Conservation (phyloP, 1,284 basidiomycete species). For the Tremellales sp. region DNA sequence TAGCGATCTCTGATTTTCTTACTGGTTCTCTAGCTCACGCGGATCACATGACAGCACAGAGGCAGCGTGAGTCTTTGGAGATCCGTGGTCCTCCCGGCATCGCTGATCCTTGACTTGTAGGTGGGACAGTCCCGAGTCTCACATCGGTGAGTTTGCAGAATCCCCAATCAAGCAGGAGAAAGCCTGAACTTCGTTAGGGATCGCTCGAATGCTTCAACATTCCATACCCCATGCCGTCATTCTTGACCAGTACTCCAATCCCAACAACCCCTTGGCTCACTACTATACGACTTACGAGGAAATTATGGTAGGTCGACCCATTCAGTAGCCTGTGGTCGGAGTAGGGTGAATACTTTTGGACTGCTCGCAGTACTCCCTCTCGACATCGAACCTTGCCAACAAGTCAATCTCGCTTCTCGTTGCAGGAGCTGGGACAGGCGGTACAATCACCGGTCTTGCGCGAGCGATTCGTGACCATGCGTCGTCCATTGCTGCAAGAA, state of each 20-base stretch:
- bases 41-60: conserved; percentile 31
- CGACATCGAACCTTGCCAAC: conserved; percentile 40
- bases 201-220: conserved; percentile 70
- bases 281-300: conserved; percentile 83
- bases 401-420: conserved; percentile 75
- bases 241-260: conserved; percentile 76
- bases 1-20: conserved; percentile 43
- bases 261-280: conserved; percentile 82
- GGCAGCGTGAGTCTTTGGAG: conserved; percentile 29
- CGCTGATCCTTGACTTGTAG: conserved; percentile 31
- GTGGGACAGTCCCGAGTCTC: conserved; percentile 62
- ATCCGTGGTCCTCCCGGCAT: neutral
- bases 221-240: conserved; percentile 84
- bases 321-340: conserved; percentile 32
- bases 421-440: conserved; percentile 91
- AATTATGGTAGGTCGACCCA: conserved; percentile 64
- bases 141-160: conserved; percentile 66
- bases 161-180: neutral
- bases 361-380: conserved; percentile 45
- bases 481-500: conserved; percentile 8
- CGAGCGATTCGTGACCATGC: conserved; percentile 68
- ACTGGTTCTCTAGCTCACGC: neutral
- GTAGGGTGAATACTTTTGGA: neutral
- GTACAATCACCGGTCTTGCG: conserved; percentile 84
- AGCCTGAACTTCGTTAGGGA: conserved; percentile 55